Evolutionary conservation across 257 asterid genomes (phyloP).

Genomic region (Dorcoceras hygrometricum): DNA sequence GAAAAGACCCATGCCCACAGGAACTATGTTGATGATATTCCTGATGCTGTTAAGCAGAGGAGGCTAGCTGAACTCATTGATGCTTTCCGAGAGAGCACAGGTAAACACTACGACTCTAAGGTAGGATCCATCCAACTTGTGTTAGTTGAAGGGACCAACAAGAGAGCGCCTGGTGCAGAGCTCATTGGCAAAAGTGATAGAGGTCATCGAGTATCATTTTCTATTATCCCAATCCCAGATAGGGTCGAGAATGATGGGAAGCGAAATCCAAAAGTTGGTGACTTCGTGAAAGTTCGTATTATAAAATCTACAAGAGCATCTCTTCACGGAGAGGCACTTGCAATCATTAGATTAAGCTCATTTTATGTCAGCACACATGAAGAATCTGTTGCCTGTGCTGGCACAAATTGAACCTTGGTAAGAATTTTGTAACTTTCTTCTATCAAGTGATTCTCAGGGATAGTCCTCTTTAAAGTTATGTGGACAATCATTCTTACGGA

Average conservation of each 20-base stretch:
- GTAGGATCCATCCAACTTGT: slow-evolving; percentile 80
- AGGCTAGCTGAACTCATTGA: slow-evolving; percentile 81
- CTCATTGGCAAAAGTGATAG: slow-evolving; percentile 91
- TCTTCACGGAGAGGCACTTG: slow-evolving; percentile 74
- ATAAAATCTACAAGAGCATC: slow-evolving; percentile 72
- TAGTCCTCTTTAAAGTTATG: not conserved
- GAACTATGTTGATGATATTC: slow-evolving; percentile 80
- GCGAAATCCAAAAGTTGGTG: slow-evolving; percentile 67
- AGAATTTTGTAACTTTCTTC: slow-evolving; percentile 14
- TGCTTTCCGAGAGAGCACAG: slow-evolving; percentile 81
- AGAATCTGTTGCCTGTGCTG: slow-evolving; percentile 44
- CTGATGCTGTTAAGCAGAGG: slow-evolving; percentile 80
- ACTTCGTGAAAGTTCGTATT: slow-evolving; percentile 73
- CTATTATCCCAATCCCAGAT: slow-evolving; percentile 52
- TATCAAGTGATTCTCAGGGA: slow-evolving; percentile 3
- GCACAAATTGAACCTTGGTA: slow-evolving; percentile 31
- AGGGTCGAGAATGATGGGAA: slow-evolving; percentile 43
- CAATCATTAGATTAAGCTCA: slow-evolving; percentile 66
- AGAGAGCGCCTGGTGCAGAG: slow-evolving; percentile 86
- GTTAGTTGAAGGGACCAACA: slow-evolving; percentile 93
- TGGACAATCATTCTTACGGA: not conserved
- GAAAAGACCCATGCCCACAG: slow-evolving; percentile 98
- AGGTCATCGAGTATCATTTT: slow-evolving; percentile 82
- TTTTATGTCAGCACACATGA: slow-evolving; percentile 43
- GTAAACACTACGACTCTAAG: slow-evolving; percentile 70